These are phyloP conservation scores for Pseudopyrenochaeta lycopersici DNA, from an alignment of 2,329 filamentous ascomycete genomes.

Conservation along the genomic window DNA sequence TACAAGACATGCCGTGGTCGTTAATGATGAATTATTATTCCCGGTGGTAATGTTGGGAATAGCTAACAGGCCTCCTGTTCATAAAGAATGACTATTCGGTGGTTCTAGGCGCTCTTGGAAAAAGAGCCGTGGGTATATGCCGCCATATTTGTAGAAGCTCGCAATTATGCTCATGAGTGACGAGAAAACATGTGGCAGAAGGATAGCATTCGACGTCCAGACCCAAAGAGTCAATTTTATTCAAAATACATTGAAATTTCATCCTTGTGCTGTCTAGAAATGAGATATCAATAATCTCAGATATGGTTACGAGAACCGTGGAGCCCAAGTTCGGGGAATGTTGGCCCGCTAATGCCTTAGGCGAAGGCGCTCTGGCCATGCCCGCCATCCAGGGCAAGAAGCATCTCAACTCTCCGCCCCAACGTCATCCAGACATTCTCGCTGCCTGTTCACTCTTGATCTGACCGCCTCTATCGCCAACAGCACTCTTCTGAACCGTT, in stretches of 20 bases:
- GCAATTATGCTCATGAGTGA: not conserved
- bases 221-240: not conserved
- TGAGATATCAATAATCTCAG: not conserved
- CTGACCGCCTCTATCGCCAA: constrained; percentile 14
- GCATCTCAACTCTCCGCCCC: constrained; percentile 29
- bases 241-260: not conserved
- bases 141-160: not conserved
- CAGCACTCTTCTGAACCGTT: constrained; percentile 8
- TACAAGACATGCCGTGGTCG: not conserved
- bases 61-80: not conserved
- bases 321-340: constrained; percentile 1
- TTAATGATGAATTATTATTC: not conserved
- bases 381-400: constrained; percentile 30
- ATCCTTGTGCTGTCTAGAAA: not conserved
- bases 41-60: not conserved
- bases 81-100: not conserved
- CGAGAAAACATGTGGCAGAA: not conserved
- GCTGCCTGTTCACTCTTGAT: constrained; percentile 29
- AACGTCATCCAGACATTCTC: constrained; percentile 47
- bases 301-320: not conserved
- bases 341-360: constrained; percentile 20
- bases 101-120: not conserved
- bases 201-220: not conserved
- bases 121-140: not conserved
- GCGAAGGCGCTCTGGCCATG: constrained; percentile 31